A percentile compares a stretch with the other conserved stretches of the same genome.
phyloP scores from a whole-genome alignment of 2,329 filamentous ascomycete genomes.

The Pyrenophora tritici-repentis region DNA sequence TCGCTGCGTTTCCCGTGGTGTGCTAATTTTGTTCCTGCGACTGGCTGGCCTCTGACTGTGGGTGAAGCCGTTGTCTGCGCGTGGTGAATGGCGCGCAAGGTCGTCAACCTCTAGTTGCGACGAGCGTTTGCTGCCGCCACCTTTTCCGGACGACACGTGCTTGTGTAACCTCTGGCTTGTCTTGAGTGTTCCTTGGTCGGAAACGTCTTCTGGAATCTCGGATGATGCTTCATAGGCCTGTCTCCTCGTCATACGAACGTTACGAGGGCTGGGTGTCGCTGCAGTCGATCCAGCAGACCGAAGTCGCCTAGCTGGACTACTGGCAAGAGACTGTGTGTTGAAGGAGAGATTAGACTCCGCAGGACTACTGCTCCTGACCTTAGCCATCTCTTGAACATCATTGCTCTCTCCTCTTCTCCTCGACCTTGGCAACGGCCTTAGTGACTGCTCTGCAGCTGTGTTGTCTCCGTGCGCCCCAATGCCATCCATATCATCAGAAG shows the following conservation, averaged over 20 bases:
- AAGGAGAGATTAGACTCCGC: conserved; percentile 5
- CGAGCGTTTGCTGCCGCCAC: conserved; percentile 17
- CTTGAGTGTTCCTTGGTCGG: conserved; percentile 10
- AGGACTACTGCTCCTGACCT: conserved; percentile 7
- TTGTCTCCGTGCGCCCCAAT: neutral
- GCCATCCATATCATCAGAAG: conserved; percentile 27
- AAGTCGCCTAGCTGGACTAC: conserved; percentile 11
- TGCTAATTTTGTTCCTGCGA: conserved; percentile 28
- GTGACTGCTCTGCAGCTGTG: conserved; percentile 6
- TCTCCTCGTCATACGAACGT: conserved; percentile 19
- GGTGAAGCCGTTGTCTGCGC: neutral
- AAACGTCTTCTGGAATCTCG: neutral
- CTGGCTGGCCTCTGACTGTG: conserved; percentile 17
- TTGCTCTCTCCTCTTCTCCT: neutral
- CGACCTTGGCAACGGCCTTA: conserved; percentile 3
- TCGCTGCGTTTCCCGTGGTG: conserved; percentile 37
- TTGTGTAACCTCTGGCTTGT: neutral
- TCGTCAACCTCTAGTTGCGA: conserved; percentile 12
- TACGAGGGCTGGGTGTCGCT: conserved; percentile 17
- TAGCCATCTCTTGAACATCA: neutral
- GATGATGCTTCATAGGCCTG: conserved; percentile 15
- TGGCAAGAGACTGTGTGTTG: neutral
- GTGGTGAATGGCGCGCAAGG: conserved; percentile 17
- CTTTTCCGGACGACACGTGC: conserved; percentile 10
- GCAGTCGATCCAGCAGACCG: conserved; percentile 10